Conservation (phyloP, 176 grass and related monocot species). For the Thinopyrum elongatum region DNA sequence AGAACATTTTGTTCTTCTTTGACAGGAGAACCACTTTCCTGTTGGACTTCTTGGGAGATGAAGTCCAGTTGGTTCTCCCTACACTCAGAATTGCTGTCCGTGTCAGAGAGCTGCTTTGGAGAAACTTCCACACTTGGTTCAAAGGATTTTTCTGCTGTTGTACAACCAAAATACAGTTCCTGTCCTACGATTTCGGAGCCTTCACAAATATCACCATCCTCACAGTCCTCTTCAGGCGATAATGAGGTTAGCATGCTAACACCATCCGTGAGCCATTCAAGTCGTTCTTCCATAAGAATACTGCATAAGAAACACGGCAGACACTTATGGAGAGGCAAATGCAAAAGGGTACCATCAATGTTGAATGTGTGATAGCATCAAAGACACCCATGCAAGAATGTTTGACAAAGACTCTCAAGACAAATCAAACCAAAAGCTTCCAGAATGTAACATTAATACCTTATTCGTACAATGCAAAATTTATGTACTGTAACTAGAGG, state of each 20-base stretch:
- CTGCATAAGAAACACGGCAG: conserved; percentile 39
- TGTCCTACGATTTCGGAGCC: conserved; percentile 33
- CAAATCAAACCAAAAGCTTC: neutral
- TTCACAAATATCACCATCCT: conserved; percentile 48
- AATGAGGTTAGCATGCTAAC: conserved; percentile 75
- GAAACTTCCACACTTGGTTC: conserved; percentile 48
- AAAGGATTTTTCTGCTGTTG: conserved; percentile 33
- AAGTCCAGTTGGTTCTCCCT: conserved; percentile 38
- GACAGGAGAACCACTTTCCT: conserved; percentile 27
- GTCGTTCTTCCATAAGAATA: conserved; percentile 94
- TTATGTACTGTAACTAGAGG: neutral
- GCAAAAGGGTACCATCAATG: conserved; percentile 27
- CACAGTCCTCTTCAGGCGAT: conserved; percentile 56
- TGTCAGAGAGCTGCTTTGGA: conserved; percentile 32
- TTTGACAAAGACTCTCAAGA: neutral
- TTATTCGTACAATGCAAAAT: neutral
- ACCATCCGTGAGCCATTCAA: conserved; percentile 85
- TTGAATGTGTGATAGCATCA: conserved; percentile 13
- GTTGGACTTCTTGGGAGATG: conserved; percentile 23
- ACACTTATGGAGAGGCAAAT: conserved; percentile 19
- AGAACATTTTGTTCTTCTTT: conserved; percentile 24
- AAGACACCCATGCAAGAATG: conserved; percentile 20
- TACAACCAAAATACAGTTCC: conserved; percentile 36
- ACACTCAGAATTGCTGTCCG: conserved; percentile 24
- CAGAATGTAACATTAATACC: neutral